These are phyloP conservation scores for Ceratocystis harringtonii DNA, from an alignment of 2,329 filamentous ascomycete genomes.

Conservation along the genomic window DNA sequence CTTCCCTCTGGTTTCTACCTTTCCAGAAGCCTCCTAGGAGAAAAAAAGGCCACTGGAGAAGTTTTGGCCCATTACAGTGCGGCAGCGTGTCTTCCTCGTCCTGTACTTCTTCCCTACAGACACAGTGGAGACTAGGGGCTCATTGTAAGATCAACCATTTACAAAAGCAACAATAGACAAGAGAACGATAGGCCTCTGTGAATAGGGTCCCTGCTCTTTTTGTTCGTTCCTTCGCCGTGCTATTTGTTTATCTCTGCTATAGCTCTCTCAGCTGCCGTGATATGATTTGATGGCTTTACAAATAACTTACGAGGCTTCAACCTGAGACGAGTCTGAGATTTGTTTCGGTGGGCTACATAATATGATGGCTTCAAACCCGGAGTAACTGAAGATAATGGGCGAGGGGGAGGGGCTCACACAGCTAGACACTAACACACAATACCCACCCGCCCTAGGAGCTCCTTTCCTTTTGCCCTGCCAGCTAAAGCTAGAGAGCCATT, in stretches of 20 bases:
- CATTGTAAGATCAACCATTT: background rate
- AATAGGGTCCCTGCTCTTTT: background rate
- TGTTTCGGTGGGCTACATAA: background rate
- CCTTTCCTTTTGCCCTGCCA: too few species aligned
- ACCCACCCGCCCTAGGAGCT: too few species aligned
- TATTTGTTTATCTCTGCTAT: background rate
- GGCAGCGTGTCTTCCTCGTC: background rate
- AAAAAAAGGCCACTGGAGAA: background rate
- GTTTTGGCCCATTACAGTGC: background rate
- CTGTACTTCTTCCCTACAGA: background rate
- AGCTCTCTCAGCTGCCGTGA: background rate
- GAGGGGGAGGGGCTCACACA: background rate
- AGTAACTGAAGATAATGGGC: background rate
- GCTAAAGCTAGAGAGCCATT: too few species aligned
- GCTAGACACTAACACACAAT: background rate
- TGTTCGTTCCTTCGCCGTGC: background rate
- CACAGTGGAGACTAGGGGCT: background rate
- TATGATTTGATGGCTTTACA: background rate
- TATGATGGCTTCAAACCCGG: background rate
- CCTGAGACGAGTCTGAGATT: conserved; percentile 3
- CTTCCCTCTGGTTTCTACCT: background rate
- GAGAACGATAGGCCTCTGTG: background rate
- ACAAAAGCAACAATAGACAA: background rate
- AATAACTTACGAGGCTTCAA: background rate
- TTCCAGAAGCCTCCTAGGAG: background rate